These are phyloP conservation scores for Scheffersomyces amazonensis DNA, from an alignment of 805 yeast species.

Conservation along the genomic window DNA sequence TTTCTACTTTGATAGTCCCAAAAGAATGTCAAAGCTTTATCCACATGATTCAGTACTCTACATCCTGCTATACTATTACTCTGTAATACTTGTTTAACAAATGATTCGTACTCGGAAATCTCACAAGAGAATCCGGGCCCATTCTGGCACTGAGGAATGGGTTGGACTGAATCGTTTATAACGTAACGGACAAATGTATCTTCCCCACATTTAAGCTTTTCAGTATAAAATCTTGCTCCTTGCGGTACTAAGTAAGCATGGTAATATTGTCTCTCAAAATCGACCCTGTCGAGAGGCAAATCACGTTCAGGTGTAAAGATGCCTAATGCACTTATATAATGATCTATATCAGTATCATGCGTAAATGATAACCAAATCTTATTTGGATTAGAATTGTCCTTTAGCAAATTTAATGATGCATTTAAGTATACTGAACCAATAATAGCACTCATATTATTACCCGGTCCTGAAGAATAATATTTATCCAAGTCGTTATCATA, in stretches of 20 bases:
- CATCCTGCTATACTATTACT: slow-evolving; percentile 12
- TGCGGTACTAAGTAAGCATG: slow-evolving; percentile 50
- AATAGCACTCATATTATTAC: slow-evolving; percentile 51
- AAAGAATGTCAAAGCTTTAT: slow-evolving; percentile 16
- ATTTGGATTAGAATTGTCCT: slow-evolving; percentile 31
- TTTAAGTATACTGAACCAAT: slow-evolving; percentile 54
- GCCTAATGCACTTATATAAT: slow-evolving; percentile 61
- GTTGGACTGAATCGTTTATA: slow-evolving; percentile 54
- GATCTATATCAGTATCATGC: slow-evolving; percentile 64
- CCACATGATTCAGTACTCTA: slow-evolving; percentile 9
- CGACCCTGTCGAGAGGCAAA: slow-evolving; percentile 33
- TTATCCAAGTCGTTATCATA: slow-evolving; percentile 55
- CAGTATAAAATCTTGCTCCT: slow-evolving; percentile 54
- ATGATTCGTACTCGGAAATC: slow-evolving; percentile 7
- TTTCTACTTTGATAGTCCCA: slow-evolving; percentile 19
- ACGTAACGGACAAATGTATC: slow-evolving; percentile 46
- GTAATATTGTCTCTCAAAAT: slow-evolving; percentile 19
- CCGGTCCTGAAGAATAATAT: slow-evolving; percentile 61
- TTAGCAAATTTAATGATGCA: slow-evolving; percentile 43
- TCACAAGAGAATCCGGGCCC: slow-evolving; percentile 56
- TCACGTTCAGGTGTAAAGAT: slow-evolving; percentile 38
- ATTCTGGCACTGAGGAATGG: slow-evolving; percentile 43
- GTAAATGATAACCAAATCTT: slow-evolving; percentile 64
- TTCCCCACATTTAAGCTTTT: slow-evolving; percentile 44
- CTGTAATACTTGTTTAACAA: slow-evolving; percentile 7